These are phyloP conservation scores for Ziziphus jujuba DNA, from an alignment of 306 rosid species.

Conservation along the genomic window DNA sequence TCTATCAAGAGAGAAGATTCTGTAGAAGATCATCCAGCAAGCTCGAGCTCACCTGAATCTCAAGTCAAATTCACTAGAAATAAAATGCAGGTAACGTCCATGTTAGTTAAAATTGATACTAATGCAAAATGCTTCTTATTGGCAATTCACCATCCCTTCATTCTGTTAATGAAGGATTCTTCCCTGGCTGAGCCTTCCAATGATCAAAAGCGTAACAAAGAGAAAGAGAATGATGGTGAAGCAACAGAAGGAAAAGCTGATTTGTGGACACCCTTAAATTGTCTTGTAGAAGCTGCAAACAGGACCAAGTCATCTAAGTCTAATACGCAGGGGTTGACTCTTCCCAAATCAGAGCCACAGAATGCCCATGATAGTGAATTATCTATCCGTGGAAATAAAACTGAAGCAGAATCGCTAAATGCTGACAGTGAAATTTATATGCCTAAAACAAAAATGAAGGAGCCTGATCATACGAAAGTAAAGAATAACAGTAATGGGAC, in stretches of 20 bases:
- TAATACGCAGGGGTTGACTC: conserved; percentile 50
- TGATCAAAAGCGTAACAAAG: conserved; percentile 43
- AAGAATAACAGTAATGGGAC: conserved; percentile 56
- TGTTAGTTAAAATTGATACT: conserved; percentile 10
- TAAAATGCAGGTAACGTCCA: conserved; percentile 45
- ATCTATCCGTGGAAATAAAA: conserved; percentile 41
- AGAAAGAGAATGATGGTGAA: conserved; percentile 40
- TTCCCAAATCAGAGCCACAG: conserved; percentile 56
- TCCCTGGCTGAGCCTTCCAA: conserved; percentile 58
- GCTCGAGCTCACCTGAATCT: conserved; percentile 53
- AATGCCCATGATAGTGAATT: conserved; percentile 43
- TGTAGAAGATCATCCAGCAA: conserved; percentile 53
- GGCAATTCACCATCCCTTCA: background rate
- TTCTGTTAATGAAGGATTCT: conserved; percentile 52
- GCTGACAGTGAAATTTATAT: conserved; percentile 37
- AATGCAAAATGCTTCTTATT: background rate
- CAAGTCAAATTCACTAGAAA: conserved; percentile 37
- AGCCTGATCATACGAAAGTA: conserved; percentile 50
- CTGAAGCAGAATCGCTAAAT: conserved; percentile 47
- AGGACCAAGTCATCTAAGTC: conserved; percentile 84
- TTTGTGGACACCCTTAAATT: conserved; percentile 96
- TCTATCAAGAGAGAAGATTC: conserved; percentile 57
- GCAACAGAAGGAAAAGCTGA: conserved; percentile 76
- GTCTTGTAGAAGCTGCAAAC: conserved; percentile 97
- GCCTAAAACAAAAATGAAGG: conserved; percentile 66